Conservation (phyloP, 169 alveolate genomes). For the Cryptosporidium felis region DNA sequence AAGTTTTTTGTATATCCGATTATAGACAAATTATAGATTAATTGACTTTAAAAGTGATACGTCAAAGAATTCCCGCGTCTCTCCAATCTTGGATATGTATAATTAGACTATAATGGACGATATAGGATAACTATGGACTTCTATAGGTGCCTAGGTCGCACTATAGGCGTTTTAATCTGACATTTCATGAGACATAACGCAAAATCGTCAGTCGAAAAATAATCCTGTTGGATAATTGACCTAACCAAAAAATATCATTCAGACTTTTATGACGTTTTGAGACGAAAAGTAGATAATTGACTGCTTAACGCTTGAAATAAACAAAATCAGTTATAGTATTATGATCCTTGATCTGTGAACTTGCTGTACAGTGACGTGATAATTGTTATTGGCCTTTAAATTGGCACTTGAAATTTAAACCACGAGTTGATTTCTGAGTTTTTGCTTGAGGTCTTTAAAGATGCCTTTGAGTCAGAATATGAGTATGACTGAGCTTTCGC, state of each 20-base stretch:
- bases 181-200: slow-evolving; percentile 70
- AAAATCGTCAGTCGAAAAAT: slow-evolving; percentile 67
- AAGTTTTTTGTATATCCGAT: background rate
- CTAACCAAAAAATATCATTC: background rate
- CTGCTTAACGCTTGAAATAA: slow-evolving; percentile 47
- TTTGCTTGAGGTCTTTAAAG: no score
- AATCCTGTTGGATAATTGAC: slow-evolving; percentile 9
- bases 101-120: slow-evolving; percentile 69
- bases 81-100: slow-evolving; percentile 72
- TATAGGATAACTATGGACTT: slow-evolving; percentile 70
- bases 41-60: background rate
- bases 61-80: slow-evolving; percentile 59
- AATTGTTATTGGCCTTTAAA: no score
- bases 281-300: slow-evolving; percentile 18
- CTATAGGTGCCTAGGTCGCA: slow-evolving; percentile 63
- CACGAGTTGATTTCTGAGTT: no score
- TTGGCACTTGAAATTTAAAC: no score
- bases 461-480: slow-evolving; percentile 70
- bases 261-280: background rate
- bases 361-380: no score
- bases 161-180: slow-evolving; percentile 70
- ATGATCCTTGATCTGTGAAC: slow-evolving; percentile 28
- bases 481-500: slow-evolving; percentile 69
- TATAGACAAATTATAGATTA: background rate
- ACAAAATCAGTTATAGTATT: slow-evolving; percentile 19